Evolutionary conservation across 2,329 filamentous ascomycete genomes (phyloP), one percentile per base, ranked within the genome.

Genomic region (Fusarium chaquense): DNA sequence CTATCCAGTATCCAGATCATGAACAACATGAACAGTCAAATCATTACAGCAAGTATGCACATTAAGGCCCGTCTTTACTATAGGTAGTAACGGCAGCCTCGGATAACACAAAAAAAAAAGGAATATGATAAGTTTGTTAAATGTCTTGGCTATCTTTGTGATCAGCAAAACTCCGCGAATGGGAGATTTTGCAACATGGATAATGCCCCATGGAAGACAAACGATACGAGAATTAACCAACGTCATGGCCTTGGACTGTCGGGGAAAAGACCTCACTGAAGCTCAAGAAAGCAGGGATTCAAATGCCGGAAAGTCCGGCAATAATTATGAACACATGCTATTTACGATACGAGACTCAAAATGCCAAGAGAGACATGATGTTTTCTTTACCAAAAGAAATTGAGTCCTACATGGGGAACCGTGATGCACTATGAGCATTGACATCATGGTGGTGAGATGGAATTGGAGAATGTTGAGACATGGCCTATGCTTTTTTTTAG

Each of bases 371-470:
- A 26, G 24, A 35, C 10, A 16, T 24, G 6, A 9, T 28, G 13
- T 26, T 47, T 32, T 38, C 24, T 35, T 20, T 32, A n/a, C 10
- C 26, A 32, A 46, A 46, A 22, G 28, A 50, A 24, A 51, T 10
- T 54, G 44, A 54, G 45, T 60, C 50, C 33, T 12, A 49, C 24
- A 45, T 41, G 16, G 32, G 35, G 35, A 61, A 43, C 54, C 36
- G 24, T 50, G 60, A 71, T 69, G 51, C 62, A 59, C 59, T 60
- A 54, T 60, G 35, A 59, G 22, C 44, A 47, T 65, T 71, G 67
- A 70, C 67, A 68, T 71, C 67, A 70, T 69, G 67, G 64, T 70
- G 67, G 67, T 70, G 49, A 70, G 67, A 69, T 70, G 36, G 70
- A 67, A 69, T 58, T 46, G 44, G 24, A 46, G 44, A 46, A 22